A percentile compares a stretch with the other conserved stretches of the same genome.
phyloP scores from a whole-genome alignment of 2,329 filamentous ascomycete species.

The Myriosclerotinia curreyana region DNA sequence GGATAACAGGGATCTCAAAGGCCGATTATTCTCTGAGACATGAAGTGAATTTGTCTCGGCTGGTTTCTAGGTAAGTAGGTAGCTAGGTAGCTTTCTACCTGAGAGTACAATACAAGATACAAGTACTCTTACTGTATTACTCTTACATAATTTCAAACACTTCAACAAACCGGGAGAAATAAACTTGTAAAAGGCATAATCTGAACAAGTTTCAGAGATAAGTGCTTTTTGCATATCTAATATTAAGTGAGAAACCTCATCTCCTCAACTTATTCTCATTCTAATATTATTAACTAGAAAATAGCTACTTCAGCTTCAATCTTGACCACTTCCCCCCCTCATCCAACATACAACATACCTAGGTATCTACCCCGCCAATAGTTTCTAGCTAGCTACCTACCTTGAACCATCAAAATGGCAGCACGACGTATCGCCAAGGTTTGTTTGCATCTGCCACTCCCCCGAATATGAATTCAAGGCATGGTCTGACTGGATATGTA shows the following conservation, averaged over 20 bases:
- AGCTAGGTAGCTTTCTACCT: slow-evolving; percentile 11
- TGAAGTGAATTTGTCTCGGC: neutral
- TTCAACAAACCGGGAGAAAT: neutral
- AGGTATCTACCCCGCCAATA: neutral
- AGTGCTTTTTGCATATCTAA: neutral
- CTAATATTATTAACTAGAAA: slow-evolving; percentile 3
- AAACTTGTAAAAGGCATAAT: neutral
- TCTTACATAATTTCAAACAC: slow-evolving; percentile 14
- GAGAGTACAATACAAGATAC: neutral
- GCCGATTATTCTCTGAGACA: neutral
- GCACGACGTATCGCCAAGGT: slow-evolving; percentile 37
- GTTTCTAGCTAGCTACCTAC: slow-evolving; percentile 13
- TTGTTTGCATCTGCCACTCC: slow-evolving; percentile 15
- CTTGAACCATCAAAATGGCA: slow-evolving; percentile 29
- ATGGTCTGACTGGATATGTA: slow-evolving; percentile 15
- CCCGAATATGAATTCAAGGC: neutral
- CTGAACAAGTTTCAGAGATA: neutral
- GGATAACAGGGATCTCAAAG: neutral
- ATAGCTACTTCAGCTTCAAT: neutral
- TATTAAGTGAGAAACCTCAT: neutral
- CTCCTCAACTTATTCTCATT: neutral
- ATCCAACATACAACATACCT: slow-evolving; percentile 13
- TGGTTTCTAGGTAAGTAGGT: too few relatives aligned
- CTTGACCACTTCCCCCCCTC: neutral
- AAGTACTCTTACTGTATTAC: too few relatives aligned